Conservation (phyloP, 2,329 filamentous ascomycete genomes). For the Calonectria hawksworthii region DNA sequence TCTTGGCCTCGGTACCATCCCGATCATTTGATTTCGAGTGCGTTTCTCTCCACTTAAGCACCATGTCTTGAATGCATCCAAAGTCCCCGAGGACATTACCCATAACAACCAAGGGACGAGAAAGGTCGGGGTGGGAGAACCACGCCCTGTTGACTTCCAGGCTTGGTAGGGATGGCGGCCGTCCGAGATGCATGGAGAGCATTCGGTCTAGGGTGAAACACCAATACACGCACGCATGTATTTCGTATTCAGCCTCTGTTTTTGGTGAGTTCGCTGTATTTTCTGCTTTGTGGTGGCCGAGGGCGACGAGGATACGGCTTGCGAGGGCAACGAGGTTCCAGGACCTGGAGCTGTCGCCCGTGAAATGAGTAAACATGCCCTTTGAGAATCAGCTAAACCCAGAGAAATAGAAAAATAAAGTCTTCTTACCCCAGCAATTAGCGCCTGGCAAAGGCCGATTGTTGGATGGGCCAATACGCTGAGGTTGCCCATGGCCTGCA, state of each 20-base stretch:
- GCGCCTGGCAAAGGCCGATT: constrained; percentile 5
- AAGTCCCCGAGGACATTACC: constrained; percentile 14
- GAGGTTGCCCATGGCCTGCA: neutral
- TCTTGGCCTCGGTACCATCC: neutral
- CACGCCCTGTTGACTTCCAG: constrained; percentile 14
- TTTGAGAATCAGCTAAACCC: neutral
- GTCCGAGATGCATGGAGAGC: constrained; percentile 12
- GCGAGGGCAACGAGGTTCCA: constrained; percentile 17
- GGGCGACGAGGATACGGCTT: constrained; percentile 5
- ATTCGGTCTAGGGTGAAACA: constrained; percentile 12
- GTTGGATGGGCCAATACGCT: constrained; percentile 16
- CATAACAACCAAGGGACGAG: neutral
- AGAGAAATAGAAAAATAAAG: neutral
- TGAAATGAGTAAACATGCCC: constrained; percentile 6
- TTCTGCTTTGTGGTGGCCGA: constrained; percentile 15
- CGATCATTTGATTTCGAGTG: neutral
- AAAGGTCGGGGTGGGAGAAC: constrained; percentile 14
- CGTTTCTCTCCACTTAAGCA: neutral
- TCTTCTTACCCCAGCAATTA: neutral
- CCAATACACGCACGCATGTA: constrained; percentile 10
- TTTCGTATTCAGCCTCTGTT: constrained; percentile 9
- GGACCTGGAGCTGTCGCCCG: neutral
- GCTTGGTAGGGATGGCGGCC: constrained; percentile 6
- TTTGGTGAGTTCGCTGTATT: neutral
- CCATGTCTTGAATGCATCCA: constrained; percentile 13